Evolutionary conservation across 176 grass and related monocot species (phyloP), one percentile per base, ranked within the genome.

Genomic region (Lolium multiflorum): DNA sequence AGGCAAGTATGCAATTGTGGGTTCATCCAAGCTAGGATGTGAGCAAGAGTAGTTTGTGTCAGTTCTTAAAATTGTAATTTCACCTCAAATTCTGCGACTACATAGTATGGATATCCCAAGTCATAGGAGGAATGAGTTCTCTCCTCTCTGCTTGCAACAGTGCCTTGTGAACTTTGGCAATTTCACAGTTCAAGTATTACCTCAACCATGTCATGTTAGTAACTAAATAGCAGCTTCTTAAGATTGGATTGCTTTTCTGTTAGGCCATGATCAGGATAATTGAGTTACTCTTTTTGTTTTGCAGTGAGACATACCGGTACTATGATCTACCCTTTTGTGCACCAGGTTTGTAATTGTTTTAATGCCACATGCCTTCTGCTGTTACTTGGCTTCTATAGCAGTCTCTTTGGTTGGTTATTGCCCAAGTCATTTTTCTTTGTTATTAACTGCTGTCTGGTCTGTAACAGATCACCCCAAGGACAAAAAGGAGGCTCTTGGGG

Each of bases 251-350:
- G 10, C 37, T 51, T 84, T 52, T 74, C 49, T 64, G 17, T 78
- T 88, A 83, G 7, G 41, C 20, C 24, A 51, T 85, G 41, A 46
- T 74, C 37, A 64, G 43, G 26, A 69, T 82, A 55, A 83, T 28
- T 60, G 26, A 80, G 18, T 58, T 80, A 21, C 76, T 25, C 28
- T 62, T 67, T 82, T 11, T 87, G 14, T 83, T 76, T 90, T 95
- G 77, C 96, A 98, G 96, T 88, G 93, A 98, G 81, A 98, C 96
- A 6, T 98, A 93, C 79, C 89, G 96, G 35, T 98, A 93, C 86
- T 98, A 95, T 78, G 96, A 98, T 88, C 84, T 98, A 38, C 93
- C 96, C 71, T 93, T 98, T 67, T 95, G 95, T 84, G 83, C 86
- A 48, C 95, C 93, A 93, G 95, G 95, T 98, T 91, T 88, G 84